phyloP scores from a whole-genome alignment of 2,329 filamentous ascomycete species.

The Leptographium procerum region DNA sequence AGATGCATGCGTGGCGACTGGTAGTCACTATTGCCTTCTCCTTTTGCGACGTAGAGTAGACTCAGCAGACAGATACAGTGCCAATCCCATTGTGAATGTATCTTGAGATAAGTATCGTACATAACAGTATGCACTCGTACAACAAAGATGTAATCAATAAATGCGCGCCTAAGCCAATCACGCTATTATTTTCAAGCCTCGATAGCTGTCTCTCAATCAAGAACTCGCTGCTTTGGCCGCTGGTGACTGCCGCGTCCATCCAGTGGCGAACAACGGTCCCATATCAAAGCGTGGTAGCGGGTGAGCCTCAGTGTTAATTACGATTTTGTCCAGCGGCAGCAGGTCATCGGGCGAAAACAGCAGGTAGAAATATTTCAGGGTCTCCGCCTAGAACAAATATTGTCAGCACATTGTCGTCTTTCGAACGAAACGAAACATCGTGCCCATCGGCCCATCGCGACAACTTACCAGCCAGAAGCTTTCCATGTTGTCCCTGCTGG shows the following conservation, averaged over 20 bases:
- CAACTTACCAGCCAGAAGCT: slow-evolving; percentile 84
- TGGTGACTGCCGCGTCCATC: slow-evolving; percentile 60
- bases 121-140: too few species aligned
- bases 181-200: too few species aligned
- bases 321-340: slow-evolving; percentile 72
- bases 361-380: slow-evolving; percentile 94
- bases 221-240: neutral
- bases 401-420: neutral
- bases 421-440: neutral
- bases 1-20: too few species aligned
- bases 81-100: too few species aligned
- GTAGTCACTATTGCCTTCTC: too few species aligned
- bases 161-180: neutral
- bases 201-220: too few species aligned
- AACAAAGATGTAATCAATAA: too few species aligned
- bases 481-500: slow-evolving; percentile 84
- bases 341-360: slow-evolving; percentile 78
- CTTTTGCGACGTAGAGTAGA: too few species aligned
- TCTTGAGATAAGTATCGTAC: too few species aligned
- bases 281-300: slow-evolving; percentile 79
- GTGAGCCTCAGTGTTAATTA: slow-evolving; percentile 95
- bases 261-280: slow-evolving; percentile 63
- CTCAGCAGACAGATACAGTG: too few species aligned
- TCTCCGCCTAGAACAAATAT: slow-evolving; percentile 61
- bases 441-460: neutral